Base-by-base conservation (phyloP, 495 filamentous ascomycete genomes). In the Penicillium goetzii region DNA sequence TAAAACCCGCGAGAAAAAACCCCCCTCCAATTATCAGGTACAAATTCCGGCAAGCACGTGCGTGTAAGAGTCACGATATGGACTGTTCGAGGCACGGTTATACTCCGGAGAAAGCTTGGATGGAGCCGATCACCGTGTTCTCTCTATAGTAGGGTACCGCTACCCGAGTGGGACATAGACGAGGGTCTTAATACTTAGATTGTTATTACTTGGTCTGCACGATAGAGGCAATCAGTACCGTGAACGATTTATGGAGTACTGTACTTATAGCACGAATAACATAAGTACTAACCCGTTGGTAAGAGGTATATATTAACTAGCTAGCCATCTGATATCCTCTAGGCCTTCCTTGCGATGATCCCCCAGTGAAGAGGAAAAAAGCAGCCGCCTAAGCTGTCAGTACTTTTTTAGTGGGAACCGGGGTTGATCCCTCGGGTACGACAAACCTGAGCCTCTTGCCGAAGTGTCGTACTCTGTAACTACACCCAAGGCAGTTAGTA, bases 51-150 rank as follows among this genome's bases (percentile, higher is more conserved):
- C 19, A 47, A 26, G 52, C 53, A 61, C 43, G 58, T 61, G 63
- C 43, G 58, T 61, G 63, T 53, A 23, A 47, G 5, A 12, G 38
- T 51, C 51, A 32, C 36, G 30, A 47, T 17, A 30, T 61, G 38
- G 59, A 59, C 53, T 60, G 60, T 47, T 63, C 61, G 65, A 57
- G 61, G 41, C 60, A 54, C 61, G 61, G 65, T 10, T 67, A 60
- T 64, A 53, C 54, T 64, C 65, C 65, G 61, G 61, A 40, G 19
- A 53, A 53, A 51, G 58, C 41, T 49, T 45, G 26, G 50, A 28
- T 43, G 25, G 34, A 15, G 56, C 45, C 36, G 57, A 60, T 50
- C 57, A 36, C 40, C 32, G 15, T 32, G 30, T 58, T 53, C 54
- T 36, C 54, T 47, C 32, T 28, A 15, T 6, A 40, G 36, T 40